Conservation (phyloP, 106 monocot genomes). For the Amphibolis antarctica region DNA sequence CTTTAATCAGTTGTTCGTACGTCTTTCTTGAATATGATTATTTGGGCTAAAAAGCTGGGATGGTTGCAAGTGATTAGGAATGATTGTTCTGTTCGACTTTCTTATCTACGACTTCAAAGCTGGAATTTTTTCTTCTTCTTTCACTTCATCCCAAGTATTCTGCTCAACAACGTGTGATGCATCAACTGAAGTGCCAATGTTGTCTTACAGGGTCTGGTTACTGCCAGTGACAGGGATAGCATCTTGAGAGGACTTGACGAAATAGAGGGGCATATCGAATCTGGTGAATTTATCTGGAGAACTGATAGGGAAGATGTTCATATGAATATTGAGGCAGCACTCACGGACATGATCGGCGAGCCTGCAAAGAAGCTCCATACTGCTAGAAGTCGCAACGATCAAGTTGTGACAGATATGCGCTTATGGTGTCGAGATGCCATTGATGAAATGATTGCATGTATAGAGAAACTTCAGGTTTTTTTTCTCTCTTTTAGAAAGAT, state of each 20-base stretch:
- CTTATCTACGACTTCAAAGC: no score
- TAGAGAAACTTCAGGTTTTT: slow-evolving; percentile 74
- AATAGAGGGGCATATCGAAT: slow-evolving; percentile 62
- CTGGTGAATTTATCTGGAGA: slow-evolving; percentile 73
- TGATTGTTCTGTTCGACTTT: no score
- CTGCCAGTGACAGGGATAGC: slow-evolving; percentile 40
- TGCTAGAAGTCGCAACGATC: slow-evolving; percentile 94
- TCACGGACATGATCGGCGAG: slow-evolving; percentile 83
- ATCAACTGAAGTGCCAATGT: not conserved
- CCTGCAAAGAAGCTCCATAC: slow-evolving; percentile 97
- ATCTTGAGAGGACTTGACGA: slow-evolving; percentile 82
- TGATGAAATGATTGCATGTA: slow-evolving; percentile 40
- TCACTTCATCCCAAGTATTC: no score
- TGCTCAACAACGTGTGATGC: no score
- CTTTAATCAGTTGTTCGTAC: no score
- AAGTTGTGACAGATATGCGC: slow-evolving; percentile 82
- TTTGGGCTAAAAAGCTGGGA: no score
- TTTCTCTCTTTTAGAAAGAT: not conserved
- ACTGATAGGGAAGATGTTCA: slow-evolving; percentile 91
- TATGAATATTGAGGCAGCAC: slow-evolving; percentile 96
- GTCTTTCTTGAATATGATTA: no score
- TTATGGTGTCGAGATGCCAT: slow-evolving; percentile 94
- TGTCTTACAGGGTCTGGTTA: slow-evolving; percentile 59
- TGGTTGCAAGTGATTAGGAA: no score
- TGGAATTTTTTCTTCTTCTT: no score